Conservation (phyloP, 495 filamentous ascomycete species). For the Talaromyces proteolyticus region DNA sequence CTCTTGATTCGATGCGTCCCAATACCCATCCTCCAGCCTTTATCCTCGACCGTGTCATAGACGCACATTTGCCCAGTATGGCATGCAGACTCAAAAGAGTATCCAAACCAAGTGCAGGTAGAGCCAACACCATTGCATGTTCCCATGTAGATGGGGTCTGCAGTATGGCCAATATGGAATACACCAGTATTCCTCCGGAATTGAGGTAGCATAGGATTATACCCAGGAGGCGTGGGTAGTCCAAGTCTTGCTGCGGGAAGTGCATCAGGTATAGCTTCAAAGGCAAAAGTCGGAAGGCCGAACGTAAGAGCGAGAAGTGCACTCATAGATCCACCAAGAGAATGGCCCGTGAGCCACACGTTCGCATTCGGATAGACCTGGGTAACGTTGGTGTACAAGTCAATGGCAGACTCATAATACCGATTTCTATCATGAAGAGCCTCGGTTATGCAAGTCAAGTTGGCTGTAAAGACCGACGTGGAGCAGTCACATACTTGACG, state of each 20-base stretch:
- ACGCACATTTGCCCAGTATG: conserved; percentile 83
- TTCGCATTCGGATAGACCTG: conserved; percentile 79
- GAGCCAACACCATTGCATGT: conserved; percentile 87
- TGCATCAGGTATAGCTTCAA: conserved; percentile 86
- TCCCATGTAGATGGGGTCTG: conserved; percentile 92
- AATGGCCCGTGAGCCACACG: conserved; percentile 86
- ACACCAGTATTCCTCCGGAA: conserved; percentile 64
- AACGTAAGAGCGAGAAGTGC: conserved; percentile 86
- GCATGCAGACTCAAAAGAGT: conserved; percentile 87
- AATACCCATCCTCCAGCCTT: conserved; percentile 82
- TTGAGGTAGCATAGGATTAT: conserved; percentile 63
- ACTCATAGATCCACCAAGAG: conserved; percentile 81
- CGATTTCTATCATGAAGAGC: conserved; percentile 74
- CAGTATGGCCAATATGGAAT: conserved; percentile 94
- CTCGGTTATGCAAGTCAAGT: conserved; percentile 76
- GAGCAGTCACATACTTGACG: conserved; percentile 89
- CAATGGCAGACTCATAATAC: conserved; percentile 81
- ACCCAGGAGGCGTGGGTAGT: conserved; percentile 77
- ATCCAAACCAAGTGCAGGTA: conserved; percentile 85
- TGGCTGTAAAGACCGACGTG: conserved; percentile 77
- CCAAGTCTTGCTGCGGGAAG: conserved; percentile 80
- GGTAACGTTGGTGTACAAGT: conserved; percentile 89
- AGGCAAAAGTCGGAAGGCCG: conserved; percentile 80
- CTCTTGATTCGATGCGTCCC: conserved; percentile 78
- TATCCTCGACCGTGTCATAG: conserved; percentile 86